Evolutionary conservation across 495 filamentous ascomycete species (phyloP).

Genomic region (Daldinia caldariorum): DNA sequence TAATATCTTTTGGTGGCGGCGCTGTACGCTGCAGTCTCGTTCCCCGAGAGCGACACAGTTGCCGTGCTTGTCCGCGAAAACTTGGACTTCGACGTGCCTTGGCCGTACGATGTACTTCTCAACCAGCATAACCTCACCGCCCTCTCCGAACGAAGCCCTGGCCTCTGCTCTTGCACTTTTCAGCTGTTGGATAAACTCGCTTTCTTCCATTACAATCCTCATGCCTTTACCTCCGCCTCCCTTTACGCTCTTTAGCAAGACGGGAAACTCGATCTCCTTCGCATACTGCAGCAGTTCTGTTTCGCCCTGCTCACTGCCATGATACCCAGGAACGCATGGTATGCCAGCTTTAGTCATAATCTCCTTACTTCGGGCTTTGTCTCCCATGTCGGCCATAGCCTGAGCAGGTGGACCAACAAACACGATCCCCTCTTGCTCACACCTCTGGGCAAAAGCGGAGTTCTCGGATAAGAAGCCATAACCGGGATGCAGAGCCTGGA

Average conservation of each 20-base stretch:
- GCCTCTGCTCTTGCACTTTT: conserved; percentile 90
- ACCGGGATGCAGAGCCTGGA: conserved; percentile 91
- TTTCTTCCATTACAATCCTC: conserved; percentile 81
- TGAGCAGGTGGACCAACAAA: conserved; percentile 94
- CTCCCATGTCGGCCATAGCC: conserved; percentile 97
- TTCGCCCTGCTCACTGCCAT: conserved; percentile 84
- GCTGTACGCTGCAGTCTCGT: conserved; percentile 86
- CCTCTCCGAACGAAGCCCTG: conserved; percentile 88
- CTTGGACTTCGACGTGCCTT: conserved; percentile 95
- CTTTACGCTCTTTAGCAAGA: conserved; percentile 96
- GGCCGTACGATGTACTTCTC: conserved; percentile 97
- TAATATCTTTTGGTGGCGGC: conserved; percentile 95
- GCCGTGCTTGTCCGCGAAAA: conserved; percentile 92
- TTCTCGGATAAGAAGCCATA: conserved; percentile 99
- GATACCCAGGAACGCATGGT: conserved; percentile 95
- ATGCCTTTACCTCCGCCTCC: conserved; percentile 99
- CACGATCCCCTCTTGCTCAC: conserved; percentile 87
- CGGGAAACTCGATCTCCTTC: conserved; percentile 85
- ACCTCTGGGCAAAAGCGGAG: conserved; percentile 86
- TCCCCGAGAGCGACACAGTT: conserved; percentile 87
- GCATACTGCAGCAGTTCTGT: conserved; percentile 76
- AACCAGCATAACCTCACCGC: conserved; percentile 86
- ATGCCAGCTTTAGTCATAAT: conserved; percentile 96
- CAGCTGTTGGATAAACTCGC: conserved; percentile 83
- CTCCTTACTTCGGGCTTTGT: conserved; percentile 90